These are phyloP conservation scores for Pseudozyma hubeiensis DNA, from an alignment of 1,284 basidiomycete genomes.

Conservation along the genomic window DNA sequence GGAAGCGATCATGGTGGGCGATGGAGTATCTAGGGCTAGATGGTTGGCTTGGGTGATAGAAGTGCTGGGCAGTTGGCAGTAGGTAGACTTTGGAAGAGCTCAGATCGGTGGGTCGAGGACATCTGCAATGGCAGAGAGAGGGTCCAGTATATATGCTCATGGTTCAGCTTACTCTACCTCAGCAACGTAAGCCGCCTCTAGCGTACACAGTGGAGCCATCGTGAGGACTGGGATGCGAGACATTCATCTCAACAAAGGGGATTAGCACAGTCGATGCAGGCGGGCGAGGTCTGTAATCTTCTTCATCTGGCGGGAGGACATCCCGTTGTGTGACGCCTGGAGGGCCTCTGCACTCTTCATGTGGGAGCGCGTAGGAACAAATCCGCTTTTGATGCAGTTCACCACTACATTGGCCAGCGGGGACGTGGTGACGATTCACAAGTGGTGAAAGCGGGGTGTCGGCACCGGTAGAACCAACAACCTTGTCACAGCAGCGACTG, in stretches of 20 bases:
- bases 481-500: neutral
- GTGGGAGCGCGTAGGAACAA: neutral
- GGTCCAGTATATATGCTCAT: conserved; percentile 17
- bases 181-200: too few relatives aligned
- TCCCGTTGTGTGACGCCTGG: too few relatives aligned
- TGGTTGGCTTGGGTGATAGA: neutral
- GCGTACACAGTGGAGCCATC: neutral
- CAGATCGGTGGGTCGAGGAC: too few relatives aligned
- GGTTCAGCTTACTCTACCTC: neutral
- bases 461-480: conserved; percentile 7
- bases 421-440: neutral
- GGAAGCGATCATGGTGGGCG: conserved; percentile 40
- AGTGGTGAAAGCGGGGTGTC: neutral
- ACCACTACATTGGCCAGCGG: neutral
- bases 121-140: neutral
- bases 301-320: conserved; percentile 1
- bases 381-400: neutral
- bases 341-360: neutral
- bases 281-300: neutral
- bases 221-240: conserved; percentile 7
- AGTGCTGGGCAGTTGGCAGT: neutral
- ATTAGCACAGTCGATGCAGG: neutral
- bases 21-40: neutral
- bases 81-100: neutral
- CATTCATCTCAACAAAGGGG: neutral